Conservation (phyloP, 169 alveolate genomes). For the Cryptosporidium ubiquitum region DNA sequence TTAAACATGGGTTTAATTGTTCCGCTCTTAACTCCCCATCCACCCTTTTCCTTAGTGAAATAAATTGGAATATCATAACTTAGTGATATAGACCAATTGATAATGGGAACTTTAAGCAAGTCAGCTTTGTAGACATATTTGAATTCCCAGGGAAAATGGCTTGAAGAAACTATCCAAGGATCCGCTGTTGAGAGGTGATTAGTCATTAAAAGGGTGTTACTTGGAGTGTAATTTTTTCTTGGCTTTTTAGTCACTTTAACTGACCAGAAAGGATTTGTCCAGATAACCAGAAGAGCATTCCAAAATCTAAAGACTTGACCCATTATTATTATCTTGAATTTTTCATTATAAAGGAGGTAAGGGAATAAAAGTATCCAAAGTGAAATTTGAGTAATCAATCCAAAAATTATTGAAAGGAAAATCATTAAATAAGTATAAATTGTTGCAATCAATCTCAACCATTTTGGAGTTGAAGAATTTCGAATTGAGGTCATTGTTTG, state of each 20-base stretch:
- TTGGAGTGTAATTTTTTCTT: constrained; percentile 69
- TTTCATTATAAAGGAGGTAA: constrained; percentile 42
- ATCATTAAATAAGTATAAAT: constrained; percentile 33
- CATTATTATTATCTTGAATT: constrained; percentile 37
- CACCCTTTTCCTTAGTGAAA: constrained; percentile 81
- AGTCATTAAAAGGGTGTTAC: constrained; percentile 76
- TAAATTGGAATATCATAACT: constrained; percentile 77
- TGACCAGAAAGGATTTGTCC: constrained; percentile 81
- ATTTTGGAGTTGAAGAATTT: constrained; percentile 37
- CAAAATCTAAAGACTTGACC: constrained; percentile 63
- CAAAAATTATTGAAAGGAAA: constrained; percentile 11
- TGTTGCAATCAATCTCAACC: constrained; percentile 34
- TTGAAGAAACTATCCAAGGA: constrained; percentile 81
- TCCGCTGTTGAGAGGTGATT: constrained; percentile 80
- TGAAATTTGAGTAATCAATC: constrained; percentile 31
- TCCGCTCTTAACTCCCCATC: constrained; percentile 82
- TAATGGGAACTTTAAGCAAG: constrained; percentile 79
- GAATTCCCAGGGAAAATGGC: constrained; percentile 75
- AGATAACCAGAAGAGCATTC: constrained; percentile 42
- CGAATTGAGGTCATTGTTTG: not conserved
- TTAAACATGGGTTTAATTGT: constrained; percentile 77
- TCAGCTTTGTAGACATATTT: constrained; percentile 80
- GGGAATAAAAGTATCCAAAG: constrained; percentile 60
- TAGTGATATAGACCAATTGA: constrained; percentile 76
- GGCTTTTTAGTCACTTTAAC: constrained; percentile 64